Evolutionary conservation across 352 stramenopile genomes (phyloP).

Genomic region (Globisporangium lucens): DNA sequence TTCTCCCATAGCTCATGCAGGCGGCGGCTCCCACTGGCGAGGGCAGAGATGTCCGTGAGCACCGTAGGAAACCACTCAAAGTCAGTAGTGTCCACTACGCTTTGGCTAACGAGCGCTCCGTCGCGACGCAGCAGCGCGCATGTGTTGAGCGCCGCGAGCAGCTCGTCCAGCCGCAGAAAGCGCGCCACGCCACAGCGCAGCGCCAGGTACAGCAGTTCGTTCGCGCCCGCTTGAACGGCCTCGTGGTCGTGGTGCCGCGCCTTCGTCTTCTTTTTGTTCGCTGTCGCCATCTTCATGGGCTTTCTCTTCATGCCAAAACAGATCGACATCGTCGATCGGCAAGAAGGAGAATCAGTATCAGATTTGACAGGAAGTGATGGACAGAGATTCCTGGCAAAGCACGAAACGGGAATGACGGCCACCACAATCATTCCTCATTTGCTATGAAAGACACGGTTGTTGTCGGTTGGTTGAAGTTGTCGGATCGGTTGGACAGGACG

Average conservation of each 20-base stretch:
- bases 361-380: neutral
- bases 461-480: neutral
- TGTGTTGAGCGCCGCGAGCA: neutral
- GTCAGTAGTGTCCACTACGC: neutral
- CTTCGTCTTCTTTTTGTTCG: neutral
- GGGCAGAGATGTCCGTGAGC: slow-evolving; percentile 5
- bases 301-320: neutral
- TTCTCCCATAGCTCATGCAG: slow-evolving; percentile 3
- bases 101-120: neutral
- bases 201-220: neutral
- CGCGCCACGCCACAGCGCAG: neutral
- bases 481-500: neutral
- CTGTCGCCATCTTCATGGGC: neutral
- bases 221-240: neutral
- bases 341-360: neutral
- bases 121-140: slow-evolving; percentile 7
- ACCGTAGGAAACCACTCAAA: slow-evolving; percentile 8
- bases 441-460: neutral
- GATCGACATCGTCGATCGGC: neutral
- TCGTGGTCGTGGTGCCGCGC: neutral
- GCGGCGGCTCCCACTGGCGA: slow-evolving; percentile 1
- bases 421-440: neutral
- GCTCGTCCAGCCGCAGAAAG: slow-evolving; percentile 9
- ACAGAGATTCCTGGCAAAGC: neutral
- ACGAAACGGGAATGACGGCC: neutral